Evolutionary conservation across 257 asterid species (phyloP).

Genomic region (Nemophila menziesii): DNA sequence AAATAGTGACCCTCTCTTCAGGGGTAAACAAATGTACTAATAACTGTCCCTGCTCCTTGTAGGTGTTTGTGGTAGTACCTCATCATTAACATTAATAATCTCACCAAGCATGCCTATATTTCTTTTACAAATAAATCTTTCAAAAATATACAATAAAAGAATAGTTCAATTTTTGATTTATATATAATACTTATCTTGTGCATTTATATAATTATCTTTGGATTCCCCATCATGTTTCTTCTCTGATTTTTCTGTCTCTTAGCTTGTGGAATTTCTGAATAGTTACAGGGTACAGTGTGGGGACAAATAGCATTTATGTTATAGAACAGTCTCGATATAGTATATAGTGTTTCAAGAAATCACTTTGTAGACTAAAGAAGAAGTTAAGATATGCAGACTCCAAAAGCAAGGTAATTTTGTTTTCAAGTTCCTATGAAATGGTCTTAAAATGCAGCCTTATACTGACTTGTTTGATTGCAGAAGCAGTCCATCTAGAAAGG

Average conservation of each 20-base stretch:
- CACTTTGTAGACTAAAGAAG: slow-evolving; percentile 3
- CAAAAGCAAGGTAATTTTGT: slow-evolving; percentile 15
- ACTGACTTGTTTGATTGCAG: neutral
- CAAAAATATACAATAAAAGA: neutral
- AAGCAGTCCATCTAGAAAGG: slow-evolving; percentile 24
- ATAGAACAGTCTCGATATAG: slow-evolving; percentile 7
- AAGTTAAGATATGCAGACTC: slow-evolving; percentile 15
- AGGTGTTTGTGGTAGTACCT: neutral
- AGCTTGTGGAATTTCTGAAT: slow-evolving; percentile 30
- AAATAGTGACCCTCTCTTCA: neutral
- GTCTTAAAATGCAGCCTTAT: too few species aligned
- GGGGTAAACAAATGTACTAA: neutral
- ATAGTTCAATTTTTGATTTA: neutral
- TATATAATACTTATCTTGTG: too few species aligned
- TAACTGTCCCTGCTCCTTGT: neutral
- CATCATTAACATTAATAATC: slow-evolving; percentile 1
- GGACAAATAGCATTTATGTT: slow-evolving; percentile 41
- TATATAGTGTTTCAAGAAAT: neutral
- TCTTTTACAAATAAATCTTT: too few species aligned
- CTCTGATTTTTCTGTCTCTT: slow-evolving; percentile 13
- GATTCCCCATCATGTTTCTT: slow-evolving; percentile 34
- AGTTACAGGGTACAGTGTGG: slow-evolving; percentile 51
- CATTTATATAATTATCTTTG: slow-evolving; percentile 43
- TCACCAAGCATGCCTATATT: neutral
- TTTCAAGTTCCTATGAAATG: neutral